Conservation (phyloP, 495 filamentous ascomycete species). For the Xylaria palmicola region DNA sequence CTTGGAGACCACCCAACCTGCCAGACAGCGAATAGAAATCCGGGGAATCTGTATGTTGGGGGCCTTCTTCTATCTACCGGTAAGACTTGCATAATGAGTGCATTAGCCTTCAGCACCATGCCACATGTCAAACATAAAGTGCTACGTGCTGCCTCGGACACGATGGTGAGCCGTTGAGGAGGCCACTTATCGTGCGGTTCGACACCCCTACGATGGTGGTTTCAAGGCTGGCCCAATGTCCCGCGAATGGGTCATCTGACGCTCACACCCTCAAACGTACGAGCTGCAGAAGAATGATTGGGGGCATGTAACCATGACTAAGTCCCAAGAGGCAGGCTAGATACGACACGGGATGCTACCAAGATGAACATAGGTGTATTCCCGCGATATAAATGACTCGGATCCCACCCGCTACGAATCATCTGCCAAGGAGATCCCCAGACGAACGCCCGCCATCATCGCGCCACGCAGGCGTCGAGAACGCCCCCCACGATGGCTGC, state of each 20-base stretch:
- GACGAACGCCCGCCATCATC: background rate
- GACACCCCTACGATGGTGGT: background rate
- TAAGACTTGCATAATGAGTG: constrained; percentile 11
- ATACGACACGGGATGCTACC: background rate
- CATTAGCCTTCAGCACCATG: constrained; percentile 6
- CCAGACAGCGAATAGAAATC: background rate
- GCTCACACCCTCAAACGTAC: background rate
- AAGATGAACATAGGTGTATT: background rate
- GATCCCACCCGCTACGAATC: background rate
- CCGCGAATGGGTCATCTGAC: constrained; percentile 6
- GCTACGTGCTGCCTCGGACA: background rate
- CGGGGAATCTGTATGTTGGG: background rate
- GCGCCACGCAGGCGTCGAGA: background rate
- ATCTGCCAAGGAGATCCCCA: background rate
- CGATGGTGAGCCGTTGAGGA: background rate
- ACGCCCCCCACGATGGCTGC: background rate
- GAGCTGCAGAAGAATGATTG: background rate
- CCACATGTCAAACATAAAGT: constrained; percentile 16
- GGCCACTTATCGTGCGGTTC: constrained; percentile 9
- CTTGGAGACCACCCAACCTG: background rate
- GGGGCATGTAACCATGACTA: background rate
- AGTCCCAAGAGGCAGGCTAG: background rate
- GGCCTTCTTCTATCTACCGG: constrained; percentile 4
- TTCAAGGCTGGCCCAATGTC: background rate
- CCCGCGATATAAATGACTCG: constrained; percentile 1